Evolutionary conservation across 306 rosid genomes (phyloP).

Genomic region (Dryas drummondii): DNA sequence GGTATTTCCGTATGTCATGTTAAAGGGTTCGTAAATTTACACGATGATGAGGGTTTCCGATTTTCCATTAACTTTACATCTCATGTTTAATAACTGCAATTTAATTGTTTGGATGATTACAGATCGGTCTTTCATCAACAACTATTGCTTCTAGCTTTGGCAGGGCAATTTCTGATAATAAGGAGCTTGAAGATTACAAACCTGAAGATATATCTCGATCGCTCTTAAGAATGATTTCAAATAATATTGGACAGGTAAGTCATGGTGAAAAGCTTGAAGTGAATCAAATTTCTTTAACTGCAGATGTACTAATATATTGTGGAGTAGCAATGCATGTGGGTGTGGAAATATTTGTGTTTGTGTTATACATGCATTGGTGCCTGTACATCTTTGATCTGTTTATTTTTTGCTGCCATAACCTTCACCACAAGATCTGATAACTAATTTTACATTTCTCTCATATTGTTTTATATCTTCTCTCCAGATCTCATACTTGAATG

Average conservation of each 20-base stretch:
- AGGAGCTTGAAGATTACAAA: slow-evolving; percentile 69
- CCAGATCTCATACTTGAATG: slow-evolving; percentile 90
- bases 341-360: not conserved
- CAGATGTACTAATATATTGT: not conserved
- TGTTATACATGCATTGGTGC: not conserved
- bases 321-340: not conserved
- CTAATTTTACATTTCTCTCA: not conserved
- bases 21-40: not conserved
- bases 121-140: slow-evolving; percentile 86
- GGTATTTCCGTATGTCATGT: not conserved
- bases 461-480: slow-evolving; percentile 15
- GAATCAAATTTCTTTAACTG: not conserved
- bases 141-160: slow-evolving; percentile 98
- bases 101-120: slow-evolving; percentile 31
- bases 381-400: not conserved
- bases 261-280: slow-evolving; percentile 11
- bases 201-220: slow-evolving; percentile 93
- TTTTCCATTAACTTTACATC: slow-evolving; percentile 3
- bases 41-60: not conserved
- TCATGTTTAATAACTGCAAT: slow-evolving; percentile 21
- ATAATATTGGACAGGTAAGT: slow-evolving; percentile 92
- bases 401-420: not conserved
- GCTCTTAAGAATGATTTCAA: slow-evolving; percentile 90
- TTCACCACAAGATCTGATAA: not conserved
- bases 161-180: slow-evolving; percentile 76